These are phyloP conservation scores for Aspergillus ostianus DNA, from an alignment of 495 filamentous ascomycete species.

Conservation along the genomic window DNA sequence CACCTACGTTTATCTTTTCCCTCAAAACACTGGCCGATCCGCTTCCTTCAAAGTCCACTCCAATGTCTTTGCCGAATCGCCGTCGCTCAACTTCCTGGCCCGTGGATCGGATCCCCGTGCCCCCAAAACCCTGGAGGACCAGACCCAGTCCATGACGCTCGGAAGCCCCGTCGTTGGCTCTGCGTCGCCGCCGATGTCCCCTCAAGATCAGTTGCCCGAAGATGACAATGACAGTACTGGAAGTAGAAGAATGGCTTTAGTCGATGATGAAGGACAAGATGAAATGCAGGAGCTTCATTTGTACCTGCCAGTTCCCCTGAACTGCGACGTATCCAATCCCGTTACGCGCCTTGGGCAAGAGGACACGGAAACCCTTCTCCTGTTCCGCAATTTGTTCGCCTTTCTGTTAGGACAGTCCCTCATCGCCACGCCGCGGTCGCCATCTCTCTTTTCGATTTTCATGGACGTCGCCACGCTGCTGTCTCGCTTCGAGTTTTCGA, in stretches of 20 bases:
- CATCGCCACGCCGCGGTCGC: conserved; percentile 67
- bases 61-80: conserved; percentile 67
- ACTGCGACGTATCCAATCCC: conserved; percentile 45
- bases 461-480: conserved; percentile 67
- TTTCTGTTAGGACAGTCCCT: conserved; percentile 79
- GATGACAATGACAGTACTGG: conserved; percentile 45
- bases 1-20: conserved; percentile 80
- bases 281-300: conserved; percentile 62
- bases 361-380: conserved; percentile 68
- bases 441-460: conserved; percentile 71
- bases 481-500: conserved; percentile 73
- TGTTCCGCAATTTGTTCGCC: conserved; percentile 87
- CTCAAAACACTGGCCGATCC: conserved; percentile 59
- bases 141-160: conserved; percentile 40
- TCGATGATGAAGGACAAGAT: conserved; percentile 37
- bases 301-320: conserved; percentile 62
- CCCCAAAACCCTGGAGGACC: conserved; percentile 33
- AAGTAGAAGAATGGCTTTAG: conserved; percentile 43
- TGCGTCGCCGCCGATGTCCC: conserved; percentile 40
- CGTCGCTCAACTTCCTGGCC: conserved; percentile 65
- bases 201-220: conserved; percentile 35
- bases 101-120: conserved; percentile 53
- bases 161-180: conserved; percentile 37
- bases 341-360: conserved; percentile 41
- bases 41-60: conserved; percentile 80